Evolutionary conservation across 495 filamentous ascomycete genomes (phyloP).

Genomic region (Hyaloscypha hepaticicola): DNA sequence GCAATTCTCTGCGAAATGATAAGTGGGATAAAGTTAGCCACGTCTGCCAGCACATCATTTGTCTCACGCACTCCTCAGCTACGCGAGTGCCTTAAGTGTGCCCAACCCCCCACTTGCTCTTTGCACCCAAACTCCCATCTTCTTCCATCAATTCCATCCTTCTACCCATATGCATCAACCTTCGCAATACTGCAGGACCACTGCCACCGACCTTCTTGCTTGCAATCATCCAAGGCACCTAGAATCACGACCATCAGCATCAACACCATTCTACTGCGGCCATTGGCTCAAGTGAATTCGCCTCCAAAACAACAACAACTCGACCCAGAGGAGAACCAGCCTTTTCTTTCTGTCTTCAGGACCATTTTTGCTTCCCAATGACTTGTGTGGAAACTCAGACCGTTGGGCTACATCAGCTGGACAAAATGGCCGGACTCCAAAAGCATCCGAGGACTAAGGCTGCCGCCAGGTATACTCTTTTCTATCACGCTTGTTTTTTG

Average conservation of each 20-base stretch:
- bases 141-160: conserved; percentile 6
- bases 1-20: conserved; percentile 23
- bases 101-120: conserved; percentile 15
- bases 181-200: conserved; percentile 8
- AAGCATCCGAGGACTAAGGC: conserved; percentile 27
- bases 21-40: conserved; percentile 27
- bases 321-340: conserved; percentile 12
- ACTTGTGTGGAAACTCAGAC: conserved; percentile 30
- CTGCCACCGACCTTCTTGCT: conserved; percentile 16
- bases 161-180: conserved; percentile 12
- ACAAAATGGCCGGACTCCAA: conserved; percentile 30
- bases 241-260: conserved; percentile 2
- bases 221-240: conserved; percentile 17
- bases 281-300: conserved; percentile 17
- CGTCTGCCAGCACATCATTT: conserved; percentile 29
- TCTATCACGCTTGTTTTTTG: conserved; percentile 17
- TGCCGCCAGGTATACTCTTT: conserved; percentile 35
- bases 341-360: conserved; percentile 13
- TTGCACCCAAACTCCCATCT: conserved; percentile 9
- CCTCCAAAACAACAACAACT: conserved; percentile 6
- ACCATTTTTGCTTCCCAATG: conserved; percentile 24
- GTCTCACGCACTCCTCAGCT: conserved; percentile 19
- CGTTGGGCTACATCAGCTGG: conserved; percentile 25
- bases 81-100: conserved; percentile 28
- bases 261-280: conserved; percentile 12